phyloP scores from a whole-genome alignment of 257 asterid species.

The Solanum paucissectum region DNA sequence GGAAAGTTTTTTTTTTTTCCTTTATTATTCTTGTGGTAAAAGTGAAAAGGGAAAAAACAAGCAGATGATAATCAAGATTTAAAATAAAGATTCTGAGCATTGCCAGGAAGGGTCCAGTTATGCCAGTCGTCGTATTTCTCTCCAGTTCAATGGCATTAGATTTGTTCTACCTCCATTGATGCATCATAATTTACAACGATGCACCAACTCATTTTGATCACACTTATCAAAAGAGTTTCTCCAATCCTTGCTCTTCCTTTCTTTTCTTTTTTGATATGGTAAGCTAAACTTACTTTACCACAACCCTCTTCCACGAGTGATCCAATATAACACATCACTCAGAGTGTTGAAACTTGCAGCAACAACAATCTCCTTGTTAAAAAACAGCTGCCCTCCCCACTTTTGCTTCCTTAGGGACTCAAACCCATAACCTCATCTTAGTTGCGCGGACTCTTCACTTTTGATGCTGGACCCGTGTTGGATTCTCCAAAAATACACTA shows the following conservation, averaged over 20 bases:
- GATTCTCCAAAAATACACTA: too few relatives aligned
- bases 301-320: not conserved
- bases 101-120: not conserved
- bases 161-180: not conserved
- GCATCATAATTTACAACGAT: not conserved
- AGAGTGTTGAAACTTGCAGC: not conserved
- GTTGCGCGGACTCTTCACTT: too few relatives aligned
- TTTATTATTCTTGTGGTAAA: not conserved
- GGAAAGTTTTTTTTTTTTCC: not conserved
- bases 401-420: not conserved
- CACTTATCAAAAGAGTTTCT: not conserved
- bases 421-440: not conserved
- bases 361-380: not conserved
- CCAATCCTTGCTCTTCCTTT: not conserved
- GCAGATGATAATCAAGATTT: not conserved
- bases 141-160: not conserved
- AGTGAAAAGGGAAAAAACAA: not conserved
- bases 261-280: not conserved
- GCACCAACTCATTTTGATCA: not conserved
- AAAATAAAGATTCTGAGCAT: not conserved
- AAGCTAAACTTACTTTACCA: not conserved
- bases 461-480: too few relatives aligned
- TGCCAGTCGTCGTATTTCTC: not conserved
- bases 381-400: not conserved
- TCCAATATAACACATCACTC: not conserved